Percentiles rank a stretch among this genome's conserved stretches.
These are phyloP conservation scores for Didymella glomerata DNA, from an alignment of 2,329 filamentous ascomycete species.

Conservation along the genomic window DNA sequence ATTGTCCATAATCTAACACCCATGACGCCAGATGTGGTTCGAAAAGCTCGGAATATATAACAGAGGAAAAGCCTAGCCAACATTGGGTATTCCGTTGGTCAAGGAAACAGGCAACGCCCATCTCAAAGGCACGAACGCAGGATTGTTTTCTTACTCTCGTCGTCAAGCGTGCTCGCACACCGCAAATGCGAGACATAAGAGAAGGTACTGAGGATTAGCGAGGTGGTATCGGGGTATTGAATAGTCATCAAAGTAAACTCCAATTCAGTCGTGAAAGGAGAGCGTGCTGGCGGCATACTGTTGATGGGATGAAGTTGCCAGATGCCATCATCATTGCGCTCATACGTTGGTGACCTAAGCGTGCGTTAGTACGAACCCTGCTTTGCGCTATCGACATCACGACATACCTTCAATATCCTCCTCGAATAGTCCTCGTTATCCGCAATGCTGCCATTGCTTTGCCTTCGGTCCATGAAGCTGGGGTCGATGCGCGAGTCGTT, in stretches of 20 bases:
- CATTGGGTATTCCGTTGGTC: conserved; percentile 11
- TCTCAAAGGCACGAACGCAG: conserved; percentile 29
- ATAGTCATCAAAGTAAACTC: conserved; percentile 23
- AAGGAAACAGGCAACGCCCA: conserved; percentile 23
- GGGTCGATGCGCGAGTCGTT: conserved; percentile 87
- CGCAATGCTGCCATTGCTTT: conserved; percentile 95
- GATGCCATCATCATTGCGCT: conserved; percentile 27
- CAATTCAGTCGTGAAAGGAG: conserved; percentile 25
- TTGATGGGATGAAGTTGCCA: conserved; percentile 16
- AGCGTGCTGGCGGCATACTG: conserved; percentile 18
- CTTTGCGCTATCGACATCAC: neutral
- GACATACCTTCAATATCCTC: conserved; percentile 85
- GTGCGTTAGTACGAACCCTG: conserved; percentile 25
- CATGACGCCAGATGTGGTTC: conserved; percentile 21
- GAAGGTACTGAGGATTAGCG: conserved; percentile 28
- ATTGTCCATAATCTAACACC: conserved; percentile 28
- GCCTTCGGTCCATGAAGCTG: conserved; percentile 78
- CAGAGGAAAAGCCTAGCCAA: conserved; percentile 27
- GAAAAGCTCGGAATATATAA: conserved; percentile 34
- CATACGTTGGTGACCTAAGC: conserved; percentile 50
- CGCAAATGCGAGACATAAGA: conserved; percentile 32
- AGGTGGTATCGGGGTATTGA: conserved; percentile 28
- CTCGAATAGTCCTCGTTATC: conserved; percentile 97
- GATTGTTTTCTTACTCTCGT: conserved; percentile 37
- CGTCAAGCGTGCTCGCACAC: conserved; percentile 41